A percentile compares a stretch with the other conserved stretches of the same genome.
Evolutionary conservation across 768 basidiomycete genomes (phyloP).

Genomic region (Calocybe indica): DNA sequence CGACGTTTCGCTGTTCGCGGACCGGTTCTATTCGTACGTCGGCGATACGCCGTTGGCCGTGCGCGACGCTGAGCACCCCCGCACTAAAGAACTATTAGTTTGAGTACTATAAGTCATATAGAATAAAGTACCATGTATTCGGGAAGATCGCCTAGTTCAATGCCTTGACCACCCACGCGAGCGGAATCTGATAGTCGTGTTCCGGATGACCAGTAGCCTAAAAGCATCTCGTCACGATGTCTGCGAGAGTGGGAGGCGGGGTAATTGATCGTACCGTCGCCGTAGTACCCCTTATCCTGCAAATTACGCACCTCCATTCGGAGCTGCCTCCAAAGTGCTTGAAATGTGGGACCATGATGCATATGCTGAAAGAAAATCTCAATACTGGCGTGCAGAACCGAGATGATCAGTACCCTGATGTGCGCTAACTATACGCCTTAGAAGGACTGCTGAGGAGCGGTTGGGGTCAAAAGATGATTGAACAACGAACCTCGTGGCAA

Average conservation of each 20-base stretch:
- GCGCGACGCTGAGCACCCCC: constrained; percentile 70
- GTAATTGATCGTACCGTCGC: constrained; percentile 51
- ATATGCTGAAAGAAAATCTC: constrained; percentile 48
- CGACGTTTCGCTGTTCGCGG: constrained; percentile 60
- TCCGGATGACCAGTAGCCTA: constrained; percentile 83
- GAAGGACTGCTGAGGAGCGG: neutral
- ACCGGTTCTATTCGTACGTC: constrained; percentile 42
- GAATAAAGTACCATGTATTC: constrained; percentile 65
- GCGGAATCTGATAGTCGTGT: constrained; percentile 63
- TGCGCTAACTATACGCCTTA: constrained; percentile 58
- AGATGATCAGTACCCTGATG: constrained; percentile 51
- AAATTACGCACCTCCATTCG: constrained; percentile 59
- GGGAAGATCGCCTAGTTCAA: constrained; percentile 55
- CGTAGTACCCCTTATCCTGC: constrained; percentile 75
- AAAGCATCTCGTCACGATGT: neutral
- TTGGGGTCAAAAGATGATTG: constrained; percentile 1
- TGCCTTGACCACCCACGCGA: constrained; percentile 41
- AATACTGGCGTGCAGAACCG: neutral
- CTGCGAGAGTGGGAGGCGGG: neutral
- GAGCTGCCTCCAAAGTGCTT: constrained; percentile 66
- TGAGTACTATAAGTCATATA: neutral
- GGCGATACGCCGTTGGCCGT: constrained; percentile 45
- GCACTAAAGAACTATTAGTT: constrained; percentile 39
- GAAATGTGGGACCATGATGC: constrained; percentile 76
- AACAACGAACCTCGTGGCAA: constrained; percentile 68